phyloP scores from a whole-genome alignment of 371 early-diverging fungal species.

The Syncephalastrum contaminatum region DNA sequence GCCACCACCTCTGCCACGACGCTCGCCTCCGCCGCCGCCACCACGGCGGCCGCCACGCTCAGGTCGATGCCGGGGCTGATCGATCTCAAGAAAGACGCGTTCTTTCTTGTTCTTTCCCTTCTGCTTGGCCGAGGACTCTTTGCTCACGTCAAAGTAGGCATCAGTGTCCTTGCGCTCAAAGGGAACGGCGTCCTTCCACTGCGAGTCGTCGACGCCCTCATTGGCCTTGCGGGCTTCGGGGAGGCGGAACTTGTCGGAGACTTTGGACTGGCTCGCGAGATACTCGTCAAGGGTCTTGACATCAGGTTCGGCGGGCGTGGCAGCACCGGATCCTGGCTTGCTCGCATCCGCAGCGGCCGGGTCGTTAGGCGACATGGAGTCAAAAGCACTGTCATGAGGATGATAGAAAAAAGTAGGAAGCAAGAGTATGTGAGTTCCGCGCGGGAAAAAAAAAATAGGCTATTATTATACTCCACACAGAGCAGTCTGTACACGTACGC shows the following conservation, averaged over 20 bases:
- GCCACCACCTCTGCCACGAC: constrained; percentile 20
- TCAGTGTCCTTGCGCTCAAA: constrained; percentile 67
- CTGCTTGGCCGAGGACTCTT: constrained; percentile 8
- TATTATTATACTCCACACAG: too few species aligned
- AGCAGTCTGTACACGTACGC: too few species aligned
- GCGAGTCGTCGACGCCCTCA: constrained; percentile 70
- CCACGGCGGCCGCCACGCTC: constrained; percentile 33
- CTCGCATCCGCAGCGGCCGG: constrained; percentile 39
- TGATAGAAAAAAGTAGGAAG: not conserved
- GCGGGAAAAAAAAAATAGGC: not conserved
- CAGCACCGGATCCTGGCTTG: constrained; percentile 21
- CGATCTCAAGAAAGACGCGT: constrained; percentile 21
- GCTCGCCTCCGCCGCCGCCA: constrained; percentile 28
- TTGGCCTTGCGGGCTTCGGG: constrained; percentile 69
- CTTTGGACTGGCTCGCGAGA: constrained; percentile 47
- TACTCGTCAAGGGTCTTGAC: constrained; percentile 82
- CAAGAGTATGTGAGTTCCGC: constrained; percentile 2
- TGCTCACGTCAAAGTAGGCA: constrained; percentile 43
- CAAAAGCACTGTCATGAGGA: constrained; percentile 27
- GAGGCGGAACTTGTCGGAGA: constrained; percentile 23
- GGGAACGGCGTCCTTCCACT: constrained; percentile 75
- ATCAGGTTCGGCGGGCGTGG: constrained; percentile 63
- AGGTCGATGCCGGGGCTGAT: constrained; percentile 16
- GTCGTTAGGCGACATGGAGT: constrained; percentile 32
- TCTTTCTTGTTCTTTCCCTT: constrained; percentile 39